phyloP scores from a whole-genome alignment of 2,329 filamentous ascomycete species.

The Xylaria sp. region DNA sequence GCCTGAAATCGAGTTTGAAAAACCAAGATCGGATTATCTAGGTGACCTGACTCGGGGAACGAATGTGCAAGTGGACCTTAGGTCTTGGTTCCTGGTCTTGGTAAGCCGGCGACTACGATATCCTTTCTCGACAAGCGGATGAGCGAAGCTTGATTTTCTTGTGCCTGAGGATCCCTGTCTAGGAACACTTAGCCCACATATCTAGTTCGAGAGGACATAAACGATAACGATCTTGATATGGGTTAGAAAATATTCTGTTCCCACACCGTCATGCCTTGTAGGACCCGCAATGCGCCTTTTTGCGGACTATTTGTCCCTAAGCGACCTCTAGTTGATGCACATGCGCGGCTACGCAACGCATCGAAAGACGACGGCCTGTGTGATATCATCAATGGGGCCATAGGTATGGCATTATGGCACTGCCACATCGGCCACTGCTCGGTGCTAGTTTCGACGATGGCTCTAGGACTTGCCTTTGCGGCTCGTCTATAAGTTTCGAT shows the following conservation, averaged over 20 bases:
- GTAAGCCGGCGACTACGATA: background rate
- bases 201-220: conserved; percentile 1
- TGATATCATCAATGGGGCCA: conserved; percentile 4
- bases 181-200: background rate
- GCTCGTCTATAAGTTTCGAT: conserved; percentile 21
- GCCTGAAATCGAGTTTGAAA: background rate
- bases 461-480: background rate
- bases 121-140: background rate
- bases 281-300: conserved; percentile 2
- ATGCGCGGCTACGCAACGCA: conserved; percentile 3
- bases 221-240: conserved; percentile 1
- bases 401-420: conserved; percentile 12
- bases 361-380: conserved; percentile 3
- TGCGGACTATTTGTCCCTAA: background rate
- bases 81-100: conserved; percentile 7
- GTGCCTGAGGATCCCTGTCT: background rate
- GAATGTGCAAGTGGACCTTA: conserved; percentile 3
- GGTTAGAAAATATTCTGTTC: background rate
- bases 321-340: background rate
- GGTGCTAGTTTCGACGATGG: conserved; percentile 1
- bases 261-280: background rate
- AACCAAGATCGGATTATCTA: conserved; percentile 1
- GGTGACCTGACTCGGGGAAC: background rate
- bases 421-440: conserved; percentile 7
- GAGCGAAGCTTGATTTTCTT: conserved; percentile 1